A percentile compares a stretch with the other conserved stretches of the same genome.
These are phyloP conservation scores for Aspergillus eucalypticola DNA, from an alignment of 2,329 filamentous ascomycete species.

Conservation along the genomic window DNA sequence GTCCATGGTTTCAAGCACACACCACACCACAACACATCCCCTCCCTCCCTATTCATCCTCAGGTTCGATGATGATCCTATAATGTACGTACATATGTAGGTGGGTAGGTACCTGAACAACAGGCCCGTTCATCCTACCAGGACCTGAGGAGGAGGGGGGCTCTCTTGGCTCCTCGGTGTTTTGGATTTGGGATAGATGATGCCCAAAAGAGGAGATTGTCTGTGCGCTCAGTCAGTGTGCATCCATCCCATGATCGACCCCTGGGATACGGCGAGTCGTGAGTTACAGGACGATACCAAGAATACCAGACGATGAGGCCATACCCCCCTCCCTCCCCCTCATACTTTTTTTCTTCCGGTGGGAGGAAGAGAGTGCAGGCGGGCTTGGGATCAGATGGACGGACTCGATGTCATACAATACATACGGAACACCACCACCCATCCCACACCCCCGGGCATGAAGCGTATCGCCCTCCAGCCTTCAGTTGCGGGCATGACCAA, in stretches of 20 bases:
- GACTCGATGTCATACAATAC: slow-evolving; percentile 21
- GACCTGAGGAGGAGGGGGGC: not conserved
- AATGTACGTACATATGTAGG: not conserved
- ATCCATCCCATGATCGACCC: slow-evolving; percentile 24
- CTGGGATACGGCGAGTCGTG: slow-evolving; percentile 13
- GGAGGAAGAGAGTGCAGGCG: not conserved
- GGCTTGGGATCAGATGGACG: slow-evolving; percentile 23
- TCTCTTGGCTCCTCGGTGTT: slow-evolving; percentile 3
- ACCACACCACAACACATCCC: not conserved
- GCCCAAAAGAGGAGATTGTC: slow-evolving; percentile 19
- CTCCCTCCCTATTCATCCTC: not conserved
- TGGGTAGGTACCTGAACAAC: slow-evolving; percentile 18
- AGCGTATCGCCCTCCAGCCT: slow-evolving; percentile 11
- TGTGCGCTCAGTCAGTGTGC: slow-evolving; percentile 21
- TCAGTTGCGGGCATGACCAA: slow-evolving; percentile 13
- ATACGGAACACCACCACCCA: not conserved
- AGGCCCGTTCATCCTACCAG: slow-evolving; percentile 2
- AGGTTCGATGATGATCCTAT: not conserved
- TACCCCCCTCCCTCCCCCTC: slow-evolving; percentile 1
- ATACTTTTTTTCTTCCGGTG: not conserved
- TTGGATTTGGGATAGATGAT: slow-evolving; percentile 5
- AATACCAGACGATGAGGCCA: slow-evolving; percentile 11
- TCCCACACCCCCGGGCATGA: not conserved
- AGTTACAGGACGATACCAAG: slow-evolving; percentile 19
- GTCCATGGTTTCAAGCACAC: not conserved